Conservation (phyloP, 768 basidiomycete species). For the Hortiboletus flavorubellus region DNA sequence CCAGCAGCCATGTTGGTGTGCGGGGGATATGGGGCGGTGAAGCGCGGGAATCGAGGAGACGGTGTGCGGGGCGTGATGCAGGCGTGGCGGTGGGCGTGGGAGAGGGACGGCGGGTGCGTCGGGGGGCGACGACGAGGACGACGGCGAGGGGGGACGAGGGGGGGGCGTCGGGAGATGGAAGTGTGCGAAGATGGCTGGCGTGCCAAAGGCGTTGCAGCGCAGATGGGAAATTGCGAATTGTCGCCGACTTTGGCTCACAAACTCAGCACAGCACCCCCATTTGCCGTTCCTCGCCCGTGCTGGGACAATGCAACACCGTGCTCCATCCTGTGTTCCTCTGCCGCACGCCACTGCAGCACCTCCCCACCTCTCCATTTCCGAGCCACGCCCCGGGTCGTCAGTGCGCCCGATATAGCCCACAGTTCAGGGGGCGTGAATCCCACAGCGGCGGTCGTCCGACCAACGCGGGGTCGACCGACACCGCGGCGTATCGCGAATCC, state of each 20-base stretch:
- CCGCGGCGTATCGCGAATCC: background rate
- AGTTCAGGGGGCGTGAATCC: background rate
- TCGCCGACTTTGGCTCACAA: slow-evolving; percentile 21
- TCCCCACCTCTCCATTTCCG: background rate
- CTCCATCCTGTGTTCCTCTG: background rate
- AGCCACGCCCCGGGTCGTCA: too few relatives aligned
- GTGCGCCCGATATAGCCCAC: too few relatives aligned
- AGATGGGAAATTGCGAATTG: slow-evolving; percentile 35
- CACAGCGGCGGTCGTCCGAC: background rate
- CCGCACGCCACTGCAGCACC: background rate
- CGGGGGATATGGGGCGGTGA: background rate
- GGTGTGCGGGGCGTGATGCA: background rate
- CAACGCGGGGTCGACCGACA: background rate
- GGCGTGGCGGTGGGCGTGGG: background rate
- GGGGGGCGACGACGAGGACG: background rate
- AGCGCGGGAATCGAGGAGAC: slow-evolving; percentile 2
- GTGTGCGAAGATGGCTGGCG: slow-evolving; percentile 29
- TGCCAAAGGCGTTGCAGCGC: slow-evolving; percentile 30
- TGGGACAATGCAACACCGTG: background rate
- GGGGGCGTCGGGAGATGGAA: slow-evolving; percentile 7
- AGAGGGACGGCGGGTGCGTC: background rate
- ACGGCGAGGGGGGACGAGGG: background rate
- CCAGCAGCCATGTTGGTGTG: slow-evolving; percentile 18
- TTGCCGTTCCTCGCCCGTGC: slow-evolving; percentile 15
- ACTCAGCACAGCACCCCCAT: slow-evolving; percentile 30